phyloP scores from a whole-genome alignment of 2,329 filamentous ascomycete species.

The Verticillium longisporum region DNA sequence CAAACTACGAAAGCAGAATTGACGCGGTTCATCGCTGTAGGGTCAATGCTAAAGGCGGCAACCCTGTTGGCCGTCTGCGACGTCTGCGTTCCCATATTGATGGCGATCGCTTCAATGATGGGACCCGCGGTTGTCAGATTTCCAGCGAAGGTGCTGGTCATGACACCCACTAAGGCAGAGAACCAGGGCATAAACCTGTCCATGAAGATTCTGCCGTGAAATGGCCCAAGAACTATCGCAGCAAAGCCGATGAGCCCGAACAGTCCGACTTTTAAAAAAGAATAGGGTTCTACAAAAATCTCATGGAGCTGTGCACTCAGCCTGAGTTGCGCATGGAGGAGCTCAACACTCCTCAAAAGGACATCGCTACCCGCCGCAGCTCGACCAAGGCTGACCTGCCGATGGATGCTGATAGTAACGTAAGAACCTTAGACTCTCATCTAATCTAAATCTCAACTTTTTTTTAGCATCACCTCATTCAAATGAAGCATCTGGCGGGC shows the following conservation, averaged over 20 bases:
- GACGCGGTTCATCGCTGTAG: conserved; percentile 63
- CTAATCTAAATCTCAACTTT: too few species aligned
- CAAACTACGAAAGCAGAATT: conserved; percentile 78
- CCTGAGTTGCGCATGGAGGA: too few species aligned
- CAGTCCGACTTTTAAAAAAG: conserved; percentile 54
- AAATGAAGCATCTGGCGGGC: too few species aligned
- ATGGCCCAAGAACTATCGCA: conserved; percentile 57
- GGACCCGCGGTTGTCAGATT: conserved; percentile 61
- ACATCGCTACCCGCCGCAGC: too few species aligned
- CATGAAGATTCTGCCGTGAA: conserved; percentile 65
- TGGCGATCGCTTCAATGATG: conserved; percentile 60
- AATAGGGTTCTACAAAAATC: too few species aligned
- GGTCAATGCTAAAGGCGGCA: conserved; percentile 63
- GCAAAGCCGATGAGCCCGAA: conserved; percentile 71
- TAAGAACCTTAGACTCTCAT: too few species aligned
- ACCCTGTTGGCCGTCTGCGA: conserved; percentile 66
- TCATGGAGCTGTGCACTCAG: too few species aligned
- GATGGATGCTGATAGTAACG: too few species aligned
- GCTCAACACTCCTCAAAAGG: too few species aligned
- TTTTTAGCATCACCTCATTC: too few species aligned
- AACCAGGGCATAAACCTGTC: conserved; percentile 64
- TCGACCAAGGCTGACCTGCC: too few species aligned
- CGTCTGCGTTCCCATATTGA: conserved; percentile 66
- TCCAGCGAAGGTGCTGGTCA: conserved; percentile 63
- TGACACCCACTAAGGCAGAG: conserved; percentile 57